Base-by-base conservation (phyloP, 805 yeast species). In the Spathaspora sp. region DNA sequence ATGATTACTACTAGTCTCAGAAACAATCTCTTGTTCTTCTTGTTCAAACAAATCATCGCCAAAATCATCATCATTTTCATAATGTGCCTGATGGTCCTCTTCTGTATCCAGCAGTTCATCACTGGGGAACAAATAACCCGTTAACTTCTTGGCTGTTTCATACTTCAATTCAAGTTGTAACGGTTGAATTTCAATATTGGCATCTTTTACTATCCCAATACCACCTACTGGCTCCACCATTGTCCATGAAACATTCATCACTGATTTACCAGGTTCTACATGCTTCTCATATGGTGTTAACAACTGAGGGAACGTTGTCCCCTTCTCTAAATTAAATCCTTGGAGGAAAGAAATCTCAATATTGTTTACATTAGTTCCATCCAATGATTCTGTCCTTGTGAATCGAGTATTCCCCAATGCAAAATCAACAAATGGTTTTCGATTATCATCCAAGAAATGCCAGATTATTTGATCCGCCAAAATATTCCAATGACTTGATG, bases 211-310 rank as follows among this genome's bases (percentile, higher is more conserved):
- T 20, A 92, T 84, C n/a, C 87, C 80, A 48, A 92, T 90, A 10
- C 98, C 98, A 31, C 97, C 98, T 51, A 93, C 86, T 0, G 96
- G 90, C 50, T 80, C 82, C 49, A 86, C 80, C 84, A 87, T 81
- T n/a, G 82, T 79, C 98, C 98, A 92, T 10, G 69, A 48, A 59
- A 70, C 56, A 7, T 47, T 44, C 2, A 73, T 55, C 39, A 73
- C 58, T 1, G 75, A 70, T n/a, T 11, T 42, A 10, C 54, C 47
- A 29, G 49, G 20, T 35, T 56, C 32, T 40, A 23, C 26, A 23
- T 23, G 26, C 26, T 35, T 45, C 19, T 48, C 48, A 12, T 47
- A 46, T 1, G 89, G 85, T 1, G 86, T 73, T 17, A 93, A 66
- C 23, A 93, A 67, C 56, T 89, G 91, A 0, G 94, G 92, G 60